Conservation (phyloP, 176 grass and related monocot species). For the Juncus effusus region DNA sequence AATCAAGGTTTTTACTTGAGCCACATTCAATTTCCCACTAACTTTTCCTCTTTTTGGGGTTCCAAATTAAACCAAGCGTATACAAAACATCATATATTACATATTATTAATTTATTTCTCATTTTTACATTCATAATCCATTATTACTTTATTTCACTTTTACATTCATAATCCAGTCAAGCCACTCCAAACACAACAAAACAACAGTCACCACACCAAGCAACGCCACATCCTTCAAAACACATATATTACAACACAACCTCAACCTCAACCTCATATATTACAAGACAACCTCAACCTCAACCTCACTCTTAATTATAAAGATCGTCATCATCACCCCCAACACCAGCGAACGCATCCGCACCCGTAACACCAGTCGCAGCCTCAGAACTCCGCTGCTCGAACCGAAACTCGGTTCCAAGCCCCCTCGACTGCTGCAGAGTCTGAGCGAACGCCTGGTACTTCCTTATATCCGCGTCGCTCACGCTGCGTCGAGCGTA, state of each 20-base stretch:
- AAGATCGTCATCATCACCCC: constrained; percentile 66
- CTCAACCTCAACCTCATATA: not conserved
- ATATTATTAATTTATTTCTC: not conserved
- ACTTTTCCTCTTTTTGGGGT: too few relatives aligned
- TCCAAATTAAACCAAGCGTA: too few relatives aligned
- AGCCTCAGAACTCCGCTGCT: constrained; percentile 32
- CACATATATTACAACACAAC: not conserved
- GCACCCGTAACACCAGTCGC: constrained; percentile 24
- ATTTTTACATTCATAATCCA: too few relatives aligned
- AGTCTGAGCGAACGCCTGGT: constrained; percentile 82
- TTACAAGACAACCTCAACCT: not conserved
- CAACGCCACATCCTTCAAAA: constrained; percentile 13
- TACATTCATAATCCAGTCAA: too few relatives aligned
- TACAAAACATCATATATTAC: constrained; percentile 1
- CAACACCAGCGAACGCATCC: constrained; percentile 41
- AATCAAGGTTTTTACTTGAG: too few relatives aligned
- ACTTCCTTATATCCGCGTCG: constrained; percentile 78
- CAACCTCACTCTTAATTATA: constrained; percentile 38
- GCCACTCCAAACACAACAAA: too few relatives aligned
- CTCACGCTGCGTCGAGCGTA: constrained; percentile 75
- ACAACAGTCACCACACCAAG: too few relatives aligned
- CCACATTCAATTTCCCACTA: too few relatives aligned
- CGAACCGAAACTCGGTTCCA: constrained; percentile 75
- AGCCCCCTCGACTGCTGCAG: constrained; percentile 77
- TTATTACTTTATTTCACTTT: too few relatives aligned